These are phyloP conservation scores for Neofusicoccum sp. DNA, from an alignment of 2,329 filamentous ascomycete species.

Conservation along the genomic window DNA sequence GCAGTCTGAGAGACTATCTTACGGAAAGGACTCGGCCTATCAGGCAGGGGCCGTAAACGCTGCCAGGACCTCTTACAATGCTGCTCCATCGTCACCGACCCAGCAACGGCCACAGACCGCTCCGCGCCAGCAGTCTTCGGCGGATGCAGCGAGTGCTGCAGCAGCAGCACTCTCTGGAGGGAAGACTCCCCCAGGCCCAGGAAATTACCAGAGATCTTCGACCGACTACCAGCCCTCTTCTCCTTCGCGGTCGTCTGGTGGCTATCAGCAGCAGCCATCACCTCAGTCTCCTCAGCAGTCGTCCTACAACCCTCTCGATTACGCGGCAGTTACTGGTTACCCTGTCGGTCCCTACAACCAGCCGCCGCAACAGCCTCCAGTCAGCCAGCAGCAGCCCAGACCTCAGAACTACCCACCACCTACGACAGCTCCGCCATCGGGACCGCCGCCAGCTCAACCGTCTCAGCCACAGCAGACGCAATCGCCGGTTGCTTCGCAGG, in stretches of 20 bases:
- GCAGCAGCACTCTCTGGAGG: slow-evolving; percentile 48
- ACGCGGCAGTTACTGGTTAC: slow-evolving; percentile 53
- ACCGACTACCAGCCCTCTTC: slow-evolving; percentile 39
- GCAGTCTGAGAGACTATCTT: slow-evolving; percentile 46
- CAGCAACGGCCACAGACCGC: slow-evolving; percentile 45
- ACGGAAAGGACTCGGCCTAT: slow-evolving; percentile 42
- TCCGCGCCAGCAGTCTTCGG: slow-evolving; percentile 50
- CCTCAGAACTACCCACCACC: slow-evolving; percentile 34
- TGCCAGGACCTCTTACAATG: slow-evolving; percentile 46
- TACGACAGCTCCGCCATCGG: slow-evolving; percentile 44
- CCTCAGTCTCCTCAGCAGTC: slow-evolving; percentile 50
- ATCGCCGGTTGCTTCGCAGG: slow-evolving; percentile 22
- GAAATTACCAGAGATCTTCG: slow-evolving; percentile 44
- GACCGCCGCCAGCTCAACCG: slow-evolving; percentile 43
- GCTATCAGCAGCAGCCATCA: slow-evolving; percentile 38
- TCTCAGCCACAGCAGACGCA: slow-evolving; percentile 42
- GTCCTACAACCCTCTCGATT: slow-evolving; percentile 76
- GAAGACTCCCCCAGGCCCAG: slow-evolving; percentile 36
- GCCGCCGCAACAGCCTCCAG: slow-evolving; percentile 34
- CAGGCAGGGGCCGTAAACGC: slow-evolving; percentile 46
- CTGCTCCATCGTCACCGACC: slow-evolving; percentile 49
- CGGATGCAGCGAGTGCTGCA: slow-evolving; percentile 47
- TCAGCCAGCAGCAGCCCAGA: slow-evolving; percentile 34
- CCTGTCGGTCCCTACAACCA: slow-evolving; percentile 31
- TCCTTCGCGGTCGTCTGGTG: slow-evolving; percentile 32